Evolutionary conservation across 1,284 basidiomycete species (phyloP).

Genomic region (Wolfiporia cocos): DNA sequence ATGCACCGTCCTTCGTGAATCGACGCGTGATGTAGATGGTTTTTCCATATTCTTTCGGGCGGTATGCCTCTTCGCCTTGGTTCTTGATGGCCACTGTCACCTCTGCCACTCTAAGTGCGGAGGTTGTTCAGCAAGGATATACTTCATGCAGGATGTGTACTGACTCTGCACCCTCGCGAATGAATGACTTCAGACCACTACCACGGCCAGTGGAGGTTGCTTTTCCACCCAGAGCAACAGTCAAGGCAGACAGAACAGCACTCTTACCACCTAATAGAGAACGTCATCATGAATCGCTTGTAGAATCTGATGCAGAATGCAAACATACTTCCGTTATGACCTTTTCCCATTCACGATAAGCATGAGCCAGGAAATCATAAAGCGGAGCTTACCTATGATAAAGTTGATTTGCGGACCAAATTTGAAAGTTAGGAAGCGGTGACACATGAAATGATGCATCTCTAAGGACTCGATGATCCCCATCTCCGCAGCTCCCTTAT

Average conservation of each 20-base stretch:
- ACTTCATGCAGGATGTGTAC: slow-evolving; percentile 20
- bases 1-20: slow-evolving; percentile 72
- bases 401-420: slow-evolving; percentile 95
- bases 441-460: slow-evolving; percentile 96
- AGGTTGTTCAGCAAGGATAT: not conserved
- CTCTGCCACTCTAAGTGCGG: slow-evolving; percentile 51
- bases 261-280: slow-evolving; percentile 79
- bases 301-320: too few species aligned
- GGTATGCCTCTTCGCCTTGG: slow-evolving; percentile 85
- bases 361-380: not conserved
- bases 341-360: slow-evolving; percentile 28
- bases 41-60: slow-evolving; percentile 77
- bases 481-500: slow-evolving; percentile 69
- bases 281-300: too few species aligned
- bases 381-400: slow-evolving; percentile 72
- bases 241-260: slow-evolving; percentile 90
- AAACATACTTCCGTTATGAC: slow-evolving; percentile 73
- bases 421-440: slow-evolving; percentile 74
- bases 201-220: slow-evolving; percentile 87
- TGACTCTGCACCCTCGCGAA: slow-evolving; percentile 80
- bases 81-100: slow-evolving; percentile 85
- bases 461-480: slow-evolving; percentile 87
- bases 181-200: slow-evolving; percentile 82
- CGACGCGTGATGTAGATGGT: slow-evolving; percentile 82
- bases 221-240: slow-evolving; percentile 91